phyloP scores from a whole-genome alignment of 1,139 yeast genomes.

The Torulaspora globosa region DNA sequence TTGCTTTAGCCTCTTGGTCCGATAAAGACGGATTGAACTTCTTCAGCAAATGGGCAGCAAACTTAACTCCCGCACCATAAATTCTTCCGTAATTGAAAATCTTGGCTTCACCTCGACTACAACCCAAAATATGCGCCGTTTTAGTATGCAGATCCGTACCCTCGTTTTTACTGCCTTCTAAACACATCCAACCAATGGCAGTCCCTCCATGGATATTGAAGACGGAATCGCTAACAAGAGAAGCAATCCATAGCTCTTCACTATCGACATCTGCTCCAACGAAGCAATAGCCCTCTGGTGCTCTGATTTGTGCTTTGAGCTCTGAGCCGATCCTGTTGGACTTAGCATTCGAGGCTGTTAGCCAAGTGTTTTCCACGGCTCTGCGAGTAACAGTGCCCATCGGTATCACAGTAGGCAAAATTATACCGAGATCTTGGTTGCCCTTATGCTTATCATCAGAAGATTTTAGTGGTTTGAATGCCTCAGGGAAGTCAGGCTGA shows the following conservation, averaged over 20 bases:
- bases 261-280: slow-evolving; percentile 99
- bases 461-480: slow-evolving; percentile 23
- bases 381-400: slow-evolving; percentile 98
- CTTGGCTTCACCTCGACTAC: slow-evolving; percentile 87
- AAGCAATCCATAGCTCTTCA: slow-evolving; percentile 97
- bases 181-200: slow-evolving; percentile 98
- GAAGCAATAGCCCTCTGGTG: slow-evolving; percentile 85
- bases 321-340: slow-evolving; percentile 85
- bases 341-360: slow-evolving; percentile 94
- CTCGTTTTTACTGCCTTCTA: slow-evolving; percentile 87
- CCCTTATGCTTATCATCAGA: slow-evolving; percentile 34
- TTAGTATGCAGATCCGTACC: slow-evolving; percentile 95
- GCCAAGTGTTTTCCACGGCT: slow-evolving; percentile 97
- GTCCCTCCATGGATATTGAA: slow-evolving; percentile 92
- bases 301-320: slow-evolving; percentile 75
- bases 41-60: slow-evolving; percentile 75
- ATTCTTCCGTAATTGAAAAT: slow-evolving; percentile 95
- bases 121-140: slow-evolving; percentile 86
- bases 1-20: slow-evolving; percentile 64
- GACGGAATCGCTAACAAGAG: slow-evolving; percentile 86
- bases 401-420: slow-evolving; percentile 75
- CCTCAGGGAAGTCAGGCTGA: slow-evolving; percentile 30
- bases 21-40: slow-evolving; percentile 71
- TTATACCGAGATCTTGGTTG: slow-evolving; percentile 54
- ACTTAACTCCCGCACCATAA: slow-evolving; percentile 93